phyloP scores from a whole-genome alignment of 768 basidiomycete genomes.

The Lyophyllum decastes region DNA sequence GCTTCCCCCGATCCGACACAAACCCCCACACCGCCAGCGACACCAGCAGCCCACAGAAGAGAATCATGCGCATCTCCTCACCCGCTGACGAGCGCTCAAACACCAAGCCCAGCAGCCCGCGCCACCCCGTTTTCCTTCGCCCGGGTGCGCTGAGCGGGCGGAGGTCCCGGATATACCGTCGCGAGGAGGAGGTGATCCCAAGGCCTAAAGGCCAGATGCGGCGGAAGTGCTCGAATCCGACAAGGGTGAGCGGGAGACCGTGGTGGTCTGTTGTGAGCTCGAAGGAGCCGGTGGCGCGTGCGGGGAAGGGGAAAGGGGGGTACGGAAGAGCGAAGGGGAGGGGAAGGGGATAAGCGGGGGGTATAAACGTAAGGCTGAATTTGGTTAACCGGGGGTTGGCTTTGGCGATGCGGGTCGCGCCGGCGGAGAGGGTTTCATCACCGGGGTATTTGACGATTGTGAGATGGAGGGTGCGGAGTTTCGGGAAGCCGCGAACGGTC shows the following conservation, averaged over 20 bases:
- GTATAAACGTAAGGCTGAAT: slow-evolving; percentile 69
- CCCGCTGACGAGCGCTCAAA: slow-evolving; percentile 64
- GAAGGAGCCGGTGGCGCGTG: slow-evolving; percentile 54
- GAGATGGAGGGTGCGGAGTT: slow-evolving; percentile 61
- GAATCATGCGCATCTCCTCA: slow-evolving; percentile 64
- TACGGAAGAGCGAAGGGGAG: slow-evolving; percentile 46
- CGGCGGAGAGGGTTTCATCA: slow-evolving; percentile 57
- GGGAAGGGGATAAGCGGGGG: slow-evolving; percentile 50
- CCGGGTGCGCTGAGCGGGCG: slow-evolving; percentile 39
- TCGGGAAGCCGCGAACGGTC: slow-evolving; percentile 59
- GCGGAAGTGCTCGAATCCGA: slow-evolving; percentile 49
- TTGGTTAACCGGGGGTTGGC: slow-evolving; percentile 65
- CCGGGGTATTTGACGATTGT: slow-evolving; percentile 69
- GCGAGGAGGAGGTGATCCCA: slow-evolving; percentile 37
- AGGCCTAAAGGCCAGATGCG: slow-evolving; percentile 52
- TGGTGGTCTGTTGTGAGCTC: slow-evolving; percentile 61
- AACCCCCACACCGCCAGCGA: slow-evolving; percentile 54
- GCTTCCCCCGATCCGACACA: slow-evolving; percentile 14
- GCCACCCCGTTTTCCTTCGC: slow-evolving; percentile 38
- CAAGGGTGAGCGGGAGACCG: slow-evolving; percentile 58
- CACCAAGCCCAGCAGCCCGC: slow-evolving; percentile 44
- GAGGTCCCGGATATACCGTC: slow-evolving; percentile 39
- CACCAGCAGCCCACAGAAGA: slow-evolving; percentile 52
- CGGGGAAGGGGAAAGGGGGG: slow-evolving; percentile 42
- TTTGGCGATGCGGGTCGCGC: slow-evolving; percentile 64